phyloP scores from a whole-genome alignment of 441 rosid genomes.

The Pelargonium citronellum region DNA sequence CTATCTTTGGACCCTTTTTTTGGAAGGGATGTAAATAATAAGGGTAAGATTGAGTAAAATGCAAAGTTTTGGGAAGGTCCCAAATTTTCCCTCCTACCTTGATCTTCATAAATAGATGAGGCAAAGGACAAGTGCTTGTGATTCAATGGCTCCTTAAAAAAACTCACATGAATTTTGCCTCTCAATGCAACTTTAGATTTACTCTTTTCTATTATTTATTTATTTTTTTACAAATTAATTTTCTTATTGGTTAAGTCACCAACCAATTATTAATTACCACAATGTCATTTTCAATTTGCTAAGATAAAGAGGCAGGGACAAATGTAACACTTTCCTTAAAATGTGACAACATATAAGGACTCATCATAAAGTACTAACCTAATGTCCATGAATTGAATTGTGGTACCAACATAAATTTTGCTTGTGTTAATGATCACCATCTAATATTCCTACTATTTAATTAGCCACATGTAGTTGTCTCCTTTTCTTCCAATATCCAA shows the following conservation, averaged over 20 bases:
- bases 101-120: too few species aligned
- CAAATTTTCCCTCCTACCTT: too few species aligned
- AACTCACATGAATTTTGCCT: constrained; percentile 3
- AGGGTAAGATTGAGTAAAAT: too few species aligned
- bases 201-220: neutral
- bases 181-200: neutral
- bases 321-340: neutral
- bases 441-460: too few species aligned
- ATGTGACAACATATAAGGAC: too few species aligned
- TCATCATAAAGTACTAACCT: neutral
- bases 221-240: neutral
- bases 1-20: too few species aligned
- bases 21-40: too few species aligned
- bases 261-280: neutral
- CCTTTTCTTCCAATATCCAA: too few species aligned
- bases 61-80: too few species aligned
- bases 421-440: too few species aligned
- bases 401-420: neutral
- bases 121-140: too few species aligned
- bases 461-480: too few species aligned
- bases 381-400: neutral
- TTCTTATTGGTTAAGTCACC: neutral
- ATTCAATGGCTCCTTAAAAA: neutral
- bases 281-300: neutral
- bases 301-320: neutral